Base-by-base conservation (phyloP, 129 eudicot genomes). In the Flaveria linearis region DNA sequence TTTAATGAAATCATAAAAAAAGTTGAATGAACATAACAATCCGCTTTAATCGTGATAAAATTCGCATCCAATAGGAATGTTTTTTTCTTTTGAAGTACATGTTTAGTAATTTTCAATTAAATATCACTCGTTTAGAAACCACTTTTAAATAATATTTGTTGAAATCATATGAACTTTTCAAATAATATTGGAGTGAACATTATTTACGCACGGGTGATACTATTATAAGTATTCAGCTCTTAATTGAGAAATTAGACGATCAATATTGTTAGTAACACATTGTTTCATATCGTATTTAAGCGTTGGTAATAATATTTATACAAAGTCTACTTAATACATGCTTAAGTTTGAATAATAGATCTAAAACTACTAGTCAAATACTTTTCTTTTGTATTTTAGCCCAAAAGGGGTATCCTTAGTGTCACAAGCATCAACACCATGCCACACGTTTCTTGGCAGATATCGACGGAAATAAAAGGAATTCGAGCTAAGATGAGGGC, bases 361-460 rank as follows among this genome's bases (percentile, higher is more conserved):
- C 41, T 36, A 36, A 5, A 36, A 36, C 41, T 36, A 5, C 41
- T 36, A 63, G 22, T 28, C 81, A 63, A 87, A 87, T 18, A 72
- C 53, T 74, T 82, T 84, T 75, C 85, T 71, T 69, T 67, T 87
- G 64, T 57, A 61, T 69, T 82, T 85, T 26, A 80, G 10, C 68
- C 91, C 88, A 77, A 87, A 87, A 22, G 89, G 88, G 57, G 89
- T 80, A 45, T 75, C 71, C 58, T 77, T 69, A 20, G 64, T 80
- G 67, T 80, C 85, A 67, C 92, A 87, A 62, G 65, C 55, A 57
- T 87, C 82, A 15, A 80, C 72, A 14, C 92, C 89, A 61, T 87
- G 88, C 92, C 92, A 87, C n/a, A 85, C 84, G 18, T 67, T 75
- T 49, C 92, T 73, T 20, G 92, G 92, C 41, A 87, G 46, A 65